Conservation (phyloP, 192 early-diverging fungal species). For the Chytriomyces confervae region DNA sequence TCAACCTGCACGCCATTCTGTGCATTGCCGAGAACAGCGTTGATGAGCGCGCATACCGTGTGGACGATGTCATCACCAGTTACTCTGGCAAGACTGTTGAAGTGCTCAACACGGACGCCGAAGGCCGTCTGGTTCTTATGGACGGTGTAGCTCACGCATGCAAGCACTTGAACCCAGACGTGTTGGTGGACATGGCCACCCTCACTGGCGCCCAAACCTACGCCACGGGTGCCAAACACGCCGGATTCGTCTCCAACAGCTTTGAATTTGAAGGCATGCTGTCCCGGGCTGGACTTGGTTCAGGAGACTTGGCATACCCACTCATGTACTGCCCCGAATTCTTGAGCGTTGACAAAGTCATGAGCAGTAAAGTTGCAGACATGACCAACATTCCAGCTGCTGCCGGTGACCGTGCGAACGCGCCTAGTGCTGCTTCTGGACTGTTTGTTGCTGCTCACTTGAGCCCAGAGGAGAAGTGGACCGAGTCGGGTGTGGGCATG, state of each 20-base stretch:
- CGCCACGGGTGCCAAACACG: slow-evolving; percentile 57
- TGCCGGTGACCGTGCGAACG: neutral
- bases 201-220: slow-evolving; percentile 60
- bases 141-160: slow-evolving; percentile 61
- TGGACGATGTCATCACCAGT: slow-evolving; percentile 54
- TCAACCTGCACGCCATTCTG: slow-evolving; percentile 48
- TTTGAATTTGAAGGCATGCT: slow-evolving; percentile 48
- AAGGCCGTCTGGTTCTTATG: slow-evolving; percentile 50
- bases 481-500: slow-evolving; percentile 22
- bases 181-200: slow-evolving; percentile 62
- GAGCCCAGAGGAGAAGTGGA: slow-evolving; percentile 34
- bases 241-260: slow-evolving; percentile 48
- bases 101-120: slow-evolving; percentile 60
- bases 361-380: slow-evolving; percentile 50
- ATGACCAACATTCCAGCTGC: slow-evolving; percentile 46
- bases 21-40: slow-evolving; percentile 63
- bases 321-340: slow-evolving; percentile 44
- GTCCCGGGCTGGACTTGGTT: slow-evolving; percentile 44
- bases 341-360: slow-evolving; percentile 25
- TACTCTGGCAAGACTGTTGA: slow-evolving; percentile 63
- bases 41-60: slow-evolving; percentile 34
- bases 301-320: slow-evolving; percentile 54
- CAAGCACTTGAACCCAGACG: slow-evolving; percentile 49
- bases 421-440: slow-evolving; percentile 1
- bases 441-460: slow-evolving; percentile 33